Percentiles rank a stretch among this genome's conserved stretches.
phyloP scores from a whole-genome alignment of 768 basidiomycete genomes.

The Boletus coccyginus region DNA sequence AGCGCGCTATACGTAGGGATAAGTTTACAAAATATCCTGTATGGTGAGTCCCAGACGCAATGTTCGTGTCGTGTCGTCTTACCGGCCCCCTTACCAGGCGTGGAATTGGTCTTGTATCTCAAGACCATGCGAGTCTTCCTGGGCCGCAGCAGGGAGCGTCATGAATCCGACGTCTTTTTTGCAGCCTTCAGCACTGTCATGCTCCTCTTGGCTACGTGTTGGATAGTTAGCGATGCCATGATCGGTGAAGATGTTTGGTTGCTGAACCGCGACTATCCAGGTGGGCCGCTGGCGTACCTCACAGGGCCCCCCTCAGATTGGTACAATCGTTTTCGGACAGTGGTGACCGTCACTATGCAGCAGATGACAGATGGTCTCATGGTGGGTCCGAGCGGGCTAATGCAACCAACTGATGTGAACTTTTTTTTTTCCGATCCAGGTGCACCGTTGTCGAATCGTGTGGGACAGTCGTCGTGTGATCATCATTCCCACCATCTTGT shows the following conservation, averaged over 20 bases:
- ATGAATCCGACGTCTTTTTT: constrained; percentile 5
- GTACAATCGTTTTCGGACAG: constrained; percentile 17
- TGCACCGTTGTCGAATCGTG: constrained; percentile 36
- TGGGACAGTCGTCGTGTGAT: constrained; percentile 24
- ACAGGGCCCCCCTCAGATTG: constrained; percentile 3
- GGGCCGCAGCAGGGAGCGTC: not conserved
- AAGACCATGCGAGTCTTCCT: constrained; percentile 7
- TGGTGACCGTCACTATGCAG: constrained; percentile 24
- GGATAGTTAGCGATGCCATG: not conserved
- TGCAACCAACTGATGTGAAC: not conserved
- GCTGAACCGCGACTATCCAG: constrained; percentile 24
- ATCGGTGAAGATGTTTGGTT: constrained; percentile 31
- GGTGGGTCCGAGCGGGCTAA: constrained; percentile 10
- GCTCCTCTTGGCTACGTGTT: not conserved
- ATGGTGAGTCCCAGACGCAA: not conserved
- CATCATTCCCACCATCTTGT: constrained; percentile 13
- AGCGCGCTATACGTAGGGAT: constrained; percentile 6
- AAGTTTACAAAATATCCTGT: constrained; percentile 11
- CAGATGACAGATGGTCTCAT: constrained; percentile 29
- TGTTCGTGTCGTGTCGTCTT: too few relatives aligned
- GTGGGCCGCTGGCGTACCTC: constrained; percentile 20
- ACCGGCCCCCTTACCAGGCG: not conserved
- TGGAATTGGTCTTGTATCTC: constrained; percentile 14
- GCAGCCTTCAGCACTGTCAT: constrained; percentile 4
- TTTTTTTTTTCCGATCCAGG: constrained; percentile 18